Evolutionary conservation across 345 rosid species (phyloP), one percentile per base, ranked within the genome.

Genomic region (Adansonia digitata): DNA sequence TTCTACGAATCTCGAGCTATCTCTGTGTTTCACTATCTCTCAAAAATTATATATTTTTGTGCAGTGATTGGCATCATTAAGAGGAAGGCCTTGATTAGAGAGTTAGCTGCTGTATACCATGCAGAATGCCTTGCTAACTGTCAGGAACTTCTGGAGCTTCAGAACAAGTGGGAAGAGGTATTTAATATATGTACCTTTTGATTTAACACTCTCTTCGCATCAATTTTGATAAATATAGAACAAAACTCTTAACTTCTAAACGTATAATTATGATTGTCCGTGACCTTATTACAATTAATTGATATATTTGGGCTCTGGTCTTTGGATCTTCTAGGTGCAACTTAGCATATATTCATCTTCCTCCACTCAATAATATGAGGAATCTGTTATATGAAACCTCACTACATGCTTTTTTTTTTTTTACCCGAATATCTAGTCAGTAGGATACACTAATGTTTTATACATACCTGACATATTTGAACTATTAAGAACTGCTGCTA

Each of bases 61-160:
- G 65, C 77, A 94, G 99, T 90, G 97, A 89, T 92, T 56, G 98
- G 98, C 51, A 91, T 94, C 81, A 94, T 93, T 69, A 93, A 90
- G 74, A 91, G 99, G 83, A 95, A 91, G 69, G 97, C 93, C 42
- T 86, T 95, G 90, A 86, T 95, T 74, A 93, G 90, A 78, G 96
- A 93, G 61, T 79, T 95, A 78, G 98, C 98, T 6, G 93, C 94
- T 15, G 91, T 88, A 15, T 93, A 93, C 76, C 97, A 95, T 37
- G 83, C 89, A 0, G 91, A 93, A 59, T 93, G 99, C 85, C 90
- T 95, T 75, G 74, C 89, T 5, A 88, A 88, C 80, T 90, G 94
- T 71, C 92, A 87, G 68, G 89, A 95, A 81, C 94, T 95, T 57
- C 75, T 93, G 73, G 93, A 95, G 51, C 92, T 93, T 5, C 98